Percentiles rank a stretch among this genome's conserved stretches.
Evolutionary conservation across 2,329 filamentous ascomycete genomes (phyloP).

Genomic region (Teratosphaeria pseudoeucalypti): DNA sequence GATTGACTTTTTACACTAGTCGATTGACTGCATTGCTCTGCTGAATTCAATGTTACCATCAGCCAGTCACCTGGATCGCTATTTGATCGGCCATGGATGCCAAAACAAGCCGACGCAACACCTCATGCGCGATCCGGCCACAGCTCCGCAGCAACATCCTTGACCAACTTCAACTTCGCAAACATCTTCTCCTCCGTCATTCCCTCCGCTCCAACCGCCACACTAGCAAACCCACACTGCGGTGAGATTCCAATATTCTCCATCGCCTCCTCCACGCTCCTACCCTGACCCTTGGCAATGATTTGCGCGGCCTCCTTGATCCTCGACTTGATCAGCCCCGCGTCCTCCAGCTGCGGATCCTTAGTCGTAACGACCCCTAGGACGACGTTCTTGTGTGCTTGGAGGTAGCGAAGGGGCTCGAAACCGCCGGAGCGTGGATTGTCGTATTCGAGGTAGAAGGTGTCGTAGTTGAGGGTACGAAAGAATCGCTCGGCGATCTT

Average conservation of each 20-base stretch:
- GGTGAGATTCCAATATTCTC: conserved; percentile 28
- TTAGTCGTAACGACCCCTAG: conserved; percentile 30
- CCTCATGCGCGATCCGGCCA: conserved; percentile 23
- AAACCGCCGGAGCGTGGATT: conserved; percentile 29
- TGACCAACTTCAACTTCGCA: conserved; percentile 26
- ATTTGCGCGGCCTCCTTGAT: conserved; percentile 27
- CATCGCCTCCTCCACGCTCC: conserved; percentile 27
- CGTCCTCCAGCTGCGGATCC: conserved; percentile 27
- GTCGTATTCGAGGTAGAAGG: conserved; percentile 32
- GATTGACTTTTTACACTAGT: too few relatives aligned
- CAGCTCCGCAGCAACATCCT: conserved; percentile 27
- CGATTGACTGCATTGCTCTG: too few relatives aligned
- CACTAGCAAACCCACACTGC: conserved; percentile 29
- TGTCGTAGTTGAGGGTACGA: conserved; percentile 29
- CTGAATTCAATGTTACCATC: too few relatives aligned
- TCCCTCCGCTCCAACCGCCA: conserved; percentile 27
- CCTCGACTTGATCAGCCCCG: conserved; percentile 23
- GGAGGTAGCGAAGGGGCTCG: conserved; percentile 29
- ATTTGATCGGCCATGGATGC: neutral
- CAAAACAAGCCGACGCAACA: neutral
- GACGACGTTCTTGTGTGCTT: conserved; percentile 30
- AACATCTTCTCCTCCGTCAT: conserved; percentile 31
- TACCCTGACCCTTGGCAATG: conserved; percentile 28
- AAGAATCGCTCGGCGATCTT: conserved; percentile 29
- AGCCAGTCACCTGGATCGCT: too few relatives aligned